Evolutionary conservation across 805 yeast species (phyloP).

Genomic region (Teunomyces stri): DNA sequence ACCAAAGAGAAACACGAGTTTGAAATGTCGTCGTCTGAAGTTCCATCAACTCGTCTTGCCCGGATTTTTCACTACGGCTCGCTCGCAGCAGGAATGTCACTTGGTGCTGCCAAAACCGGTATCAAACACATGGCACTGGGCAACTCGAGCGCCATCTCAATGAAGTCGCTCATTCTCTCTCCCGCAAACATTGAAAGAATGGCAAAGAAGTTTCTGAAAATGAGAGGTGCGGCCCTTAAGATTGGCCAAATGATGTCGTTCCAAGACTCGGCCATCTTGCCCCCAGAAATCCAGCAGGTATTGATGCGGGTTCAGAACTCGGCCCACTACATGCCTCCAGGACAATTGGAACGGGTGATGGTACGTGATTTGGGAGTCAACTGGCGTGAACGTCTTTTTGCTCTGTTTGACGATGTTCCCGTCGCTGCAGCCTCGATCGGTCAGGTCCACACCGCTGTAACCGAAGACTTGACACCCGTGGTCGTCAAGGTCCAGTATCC

Average conservation of each 20-base stretch:
- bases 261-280: conserved; percentile 84
- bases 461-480: conserved; percentile 65
- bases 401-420: conserved; percentile 80
- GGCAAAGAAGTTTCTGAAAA: conserved; percentile 82
- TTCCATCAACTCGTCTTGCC: conserved; percentile 85
- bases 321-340: conserved; percentile 95
- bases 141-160: conserved; percentile 41
- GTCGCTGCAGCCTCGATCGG: conserved; percentile 98
- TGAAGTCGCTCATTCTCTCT: conserved; percentile 63
- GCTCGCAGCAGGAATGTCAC: conserved; percentile 86
- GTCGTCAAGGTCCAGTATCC: conserved; percentile 98
- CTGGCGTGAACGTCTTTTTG: conserved; percentile 70
- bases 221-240: conserved; percentile 99
- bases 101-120: conserved; percentile 79
- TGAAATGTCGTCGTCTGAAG: conserved; percentile 50
- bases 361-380: conserved; percentile 66
- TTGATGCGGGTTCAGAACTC: conserved; percentile 84
- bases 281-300: conserved; percentile 79
- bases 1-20: conserved; percentile 1
- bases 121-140: conserved; percentile 64
- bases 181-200: conserved; percentile 84
- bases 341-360: conserved; percentile 80
- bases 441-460: conserved; percentile 85
- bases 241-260: conserved; percentile 96
- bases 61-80: conserved; percentile 91